phyloP scores from a whole-genome alignment of 495 filamentous ascomycete genomes.

The Trichocladium antarcticum region DNA sequence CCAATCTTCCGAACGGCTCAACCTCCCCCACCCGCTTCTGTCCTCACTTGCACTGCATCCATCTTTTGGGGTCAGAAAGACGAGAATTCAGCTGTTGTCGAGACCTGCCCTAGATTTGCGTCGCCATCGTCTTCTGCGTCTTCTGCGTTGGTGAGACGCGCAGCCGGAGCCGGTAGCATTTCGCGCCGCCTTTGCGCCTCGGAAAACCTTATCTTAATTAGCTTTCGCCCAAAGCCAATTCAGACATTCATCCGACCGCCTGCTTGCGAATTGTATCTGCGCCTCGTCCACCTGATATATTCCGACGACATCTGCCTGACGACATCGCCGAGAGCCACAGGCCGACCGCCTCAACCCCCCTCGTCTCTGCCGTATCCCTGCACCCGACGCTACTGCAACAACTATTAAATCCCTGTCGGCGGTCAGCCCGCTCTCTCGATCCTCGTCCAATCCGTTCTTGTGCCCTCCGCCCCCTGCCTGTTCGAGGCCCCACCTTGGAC shows the following conservation, averaged over 20 bases:
- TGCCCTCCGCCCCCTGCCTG: conserved; percentile 15
- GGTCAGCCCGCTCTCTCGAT: conserved; percentile 16
- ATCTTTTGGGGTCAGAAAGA: not conserved
- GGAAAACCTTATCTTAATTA: too few relatives aligned
- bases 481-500: conserved; percentile 16
- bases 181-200: too few relatives aligned
- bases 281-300: not conserved
- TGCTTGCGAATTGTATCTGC: too few relatives aligned
- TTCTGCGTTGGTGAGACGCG: too few relatives aligned
- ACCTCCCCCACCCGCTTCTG: not conserved
- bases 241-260: too few relatives aligned
- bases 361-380: conserved; percentile 16
- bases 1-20: conserved; percentile 2
- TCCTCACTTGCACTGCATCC: not conserved
- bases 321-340: conserved; percentile 16
- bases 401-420: conserved; percentile 20
- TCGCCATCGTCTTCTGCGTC: too few relatives aligned
- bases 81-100: not conserved
- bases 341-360: not conserved
- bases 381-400: conserved; percentile 10
- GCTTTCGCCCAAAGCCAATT: too few relatives aligned
- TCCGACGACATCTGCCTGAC: conserved; percentile 8
- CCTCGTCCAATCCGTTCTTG: conserved; percentile 20
- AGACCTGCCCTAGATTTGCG: too few relatives aligned
- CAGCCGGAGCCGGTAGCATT: too few relatives aligned